phyloP scores from a whole-genome alignment of 768 basidiomycete genomes.

The Rhizopogon roseolus region DNA sequence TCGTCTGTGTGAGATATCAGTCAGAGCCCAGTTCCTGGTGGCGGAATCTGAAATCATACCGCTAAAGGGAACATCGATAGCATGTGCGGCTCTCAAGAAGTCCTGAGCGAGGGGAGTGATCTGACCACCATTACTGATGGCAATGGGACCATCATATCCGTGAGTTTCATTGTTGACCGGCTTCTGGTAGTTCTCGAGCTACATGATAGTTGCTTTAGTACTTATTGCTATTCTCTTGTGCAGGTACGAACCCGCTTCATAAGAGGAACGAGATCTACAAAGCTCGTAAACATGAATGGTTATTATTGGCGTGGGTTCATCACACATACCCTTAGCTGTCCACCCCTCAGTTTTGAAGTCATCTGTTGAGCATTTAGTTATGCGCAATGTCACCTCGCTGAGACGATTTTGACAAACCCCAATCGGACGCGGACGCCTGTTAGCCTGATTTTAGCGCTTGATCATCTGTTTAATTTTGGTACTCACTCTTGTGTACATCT shows the following conservation, averaged over 20 bases:
- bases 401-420: conserved; percentile 40
- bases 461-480: neutral
- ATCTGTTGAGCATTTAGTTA: conserved; percentile 32
- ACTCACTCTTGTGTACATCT: conserved; percentile 65
- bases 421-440: conserved; percentile 67
- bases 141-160: conserved; percentile 71
- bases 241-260: conserved; percentile 54
- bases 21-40: neutral
- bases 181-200: conserved; percentile 77
- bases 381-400: neutral
- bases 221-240: neutral
- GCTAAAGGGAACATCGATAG: conserved; percentile 59
- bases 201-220: neutral
- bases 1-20: conserved; percentile 38
- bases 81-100: conserved; percentile 59
- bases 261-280: conserved; percentile 58
- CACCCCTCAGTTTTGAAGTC: conserved; percentile 72
- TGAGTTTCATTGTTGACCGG: conserved; percentile 62
- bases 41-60: conserved; percentile 32
- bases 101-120: conserved; percentile 63
- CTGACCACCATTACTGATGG: conserved; percentile 66
- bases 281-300: neutral
- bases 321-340: conserved; percentile 50
- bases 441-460: neutral
- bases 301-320: neutral